Evolutionary conservation across 1,139 yeast genomes (phyloP).

Genomic region (Yamadazyma triangularis): DNA sequence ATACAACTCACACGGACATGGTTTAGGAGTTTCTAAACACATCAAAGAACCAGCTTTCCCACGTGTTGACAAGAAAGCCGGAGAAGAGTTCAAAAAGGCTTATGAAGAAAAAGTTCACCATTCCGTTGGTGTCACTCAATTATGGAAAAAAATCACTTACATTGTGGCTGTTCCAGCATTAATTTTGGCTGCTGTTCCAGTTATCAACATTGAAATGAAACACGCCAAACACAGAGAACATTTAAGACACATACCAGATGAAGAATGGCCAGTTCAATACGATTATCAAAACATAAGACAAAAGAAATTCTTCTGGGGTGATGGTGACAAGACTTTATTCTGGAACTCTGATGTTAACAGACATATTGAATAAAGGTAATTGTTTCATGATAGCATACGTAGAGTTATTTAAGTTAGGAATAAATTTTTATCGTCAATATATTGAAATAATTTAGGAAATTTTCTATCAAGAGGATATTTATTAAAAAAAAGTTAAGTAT

Average conservation of each 20-base stretch:
- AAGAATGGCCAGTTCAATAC: conserved; percentile 89
- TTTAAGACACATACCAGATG: conserved; percentile 70
- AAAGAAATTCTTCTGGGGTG: conserved; percentile 95
- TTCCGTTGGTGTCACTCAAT: conserved; percentile 65
- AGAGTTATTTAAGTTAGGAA: background rate
- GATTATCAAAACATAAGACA: conserved; percentile 86
- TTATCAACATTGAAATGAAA: conserved; percentile 73
- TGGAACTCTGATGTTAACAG: conserved; percentile 94
- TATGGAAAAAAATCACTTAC: conserved; percentile 84
- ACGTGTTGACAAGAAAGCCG: conserved; percentile 35
- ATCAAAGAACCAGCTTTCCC: conserved; percentile 38
- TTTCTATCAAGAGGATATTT: too few species aligned
- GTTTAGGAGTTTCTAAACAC: conserved; percentile 34
- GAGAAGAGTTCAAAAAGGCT: conserved; percentile 38
- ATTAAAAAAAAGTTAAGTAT: too few species aligned
- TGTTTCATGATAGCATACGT: background rate
- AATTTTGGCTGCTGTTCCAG: conserved; percentile 70
- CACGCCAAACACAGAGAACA: conserved; percentile 91
- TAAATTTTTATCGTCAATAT: too few species aligned
- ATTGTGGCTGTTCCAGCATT: conserved; percentile 82
- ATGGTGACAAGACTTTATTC: conserved; percentile 95
- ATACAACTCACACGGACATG: conserved; percentile 39
- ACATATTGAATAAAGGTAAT: conserved; percentile 46
- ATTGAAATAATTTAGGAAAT: too few species aligned
- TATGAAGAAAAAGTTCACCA: conserved; percentile 68